Base-by-base conservation (phyloP, 208 protist species). In the Phytomonas sp. region DNA sequence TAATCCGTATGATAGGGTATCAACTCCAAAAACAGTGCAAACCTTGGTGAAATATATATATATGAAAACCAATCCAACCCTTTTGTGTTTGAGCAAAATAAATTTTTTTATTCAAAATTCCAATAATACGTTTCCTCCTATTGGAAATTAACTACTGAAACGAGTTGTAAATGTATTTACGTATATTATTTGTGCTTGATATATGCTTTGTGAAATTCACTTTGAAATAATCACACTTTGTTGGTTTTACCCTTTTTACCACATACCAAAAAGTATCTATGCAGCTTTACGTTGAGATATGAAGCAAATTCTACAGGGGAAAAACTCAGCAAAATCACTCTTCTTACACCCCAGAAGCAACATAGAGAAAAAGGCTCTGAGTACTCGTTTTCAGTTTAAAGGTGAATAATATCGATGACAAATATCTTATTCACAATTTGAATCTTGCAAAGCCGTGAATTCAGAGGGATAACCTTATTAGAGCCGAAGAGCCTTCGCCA, bases 201-300 rank as follows among this genome's bases (percentile, higher is more conserved):
- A 32, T 63, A 32, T 63, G 31, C 32, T 29, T 63, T 63, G 60
- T 23, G 60, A 63, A 36, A 32, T 63, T 16, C 32, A 36, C 29
- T 29, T 63, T 32, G 12, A 49, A 49, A 49, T 49, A 56, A 56
- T 49, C 26, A 31, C 31, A 61, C 60, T 49, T 33, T 31, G 8
- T 42, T 67, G 23, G 30, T 23, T 45, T 30, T 67, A 29, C 32
- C 29, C 42, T 67, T 67, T 67, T 42, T 19, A 7, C 7, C 40
- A 49, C 12, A 49, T 49, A 49, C 3, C 6, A 19, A 49, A 49
- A 49, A 49, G 40, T 49, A 49, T 49, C 40, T 49, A 49, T 49
- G 40, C 40, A 49, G 40, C 40, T 49, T 49, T 4, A 23, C 12
- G 19, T 49, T 19, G 14, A 49, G 3, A 23, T 49, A 19, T 10